A percentile compares a stretch with the other conserved stretches of the same genome.
phyloP scores from a whole-genome alignment of 225 moss, liverwort and hornwort genomes.

The Takakia lepidozioides region DNA sequence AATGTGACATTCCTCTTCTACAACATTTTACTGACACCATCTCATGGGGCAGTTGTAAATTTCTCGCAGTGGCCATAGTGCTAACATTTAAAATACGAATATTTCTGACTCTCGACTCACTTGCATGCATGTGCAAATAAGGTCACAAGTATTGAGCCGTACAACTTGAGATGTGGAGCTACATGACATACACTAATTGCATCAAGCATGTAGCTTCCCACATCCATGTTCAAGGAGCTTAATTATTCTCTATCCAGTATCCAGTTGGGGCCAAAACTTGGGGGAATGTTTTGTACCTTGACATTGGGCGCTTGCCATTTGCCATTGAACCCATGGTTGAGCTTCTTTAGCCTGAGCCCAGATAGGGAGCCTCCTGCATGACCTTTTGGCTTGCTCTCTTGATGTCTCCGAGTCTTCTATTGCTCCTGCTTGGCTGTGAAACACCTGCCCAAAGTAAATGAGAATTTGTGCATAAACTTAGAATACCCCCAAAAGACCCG shows the following conservation, averaged over 20 bases:
- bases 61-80: neutral
- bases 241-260: neutral
- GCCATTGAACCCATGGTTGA: constrained; percentile 16
- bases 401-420: neutral
- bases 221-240: neutral
- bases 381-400: constrained; percentile 1
- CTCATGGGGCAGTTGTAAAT: neutral
- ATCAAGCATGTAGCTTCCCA: neutral
- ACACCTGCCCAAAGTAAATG: neutral
- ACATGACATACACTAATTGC: neutral
- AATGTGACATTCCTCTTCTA: constrained; percentile 1
- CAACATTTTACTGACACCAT: neutral
- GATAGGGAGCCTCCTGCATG: constrained; percentile 37
- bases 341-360: constrained; percentile 27
- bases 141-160: neutral
- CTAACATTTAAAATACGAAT: neutral
- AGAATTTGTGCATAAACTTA: too few relatives aligned
- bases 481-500: too few relatives aligned
- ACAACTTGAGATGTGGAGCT: neutral
- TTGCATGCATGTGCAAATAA: neutral
- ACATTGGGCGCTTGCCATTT: constrained; percentile 9
- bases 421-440: neutral
- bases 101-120: neutral
- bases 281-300: constrained; percentile 13
- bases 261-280: neutral